Percentiles rank a stretch among this genome's conserved stretches.
Conservation (phyloP, 495 filamentous ascomycete species). For the Diplogelasinospora grovesii region DNA sequence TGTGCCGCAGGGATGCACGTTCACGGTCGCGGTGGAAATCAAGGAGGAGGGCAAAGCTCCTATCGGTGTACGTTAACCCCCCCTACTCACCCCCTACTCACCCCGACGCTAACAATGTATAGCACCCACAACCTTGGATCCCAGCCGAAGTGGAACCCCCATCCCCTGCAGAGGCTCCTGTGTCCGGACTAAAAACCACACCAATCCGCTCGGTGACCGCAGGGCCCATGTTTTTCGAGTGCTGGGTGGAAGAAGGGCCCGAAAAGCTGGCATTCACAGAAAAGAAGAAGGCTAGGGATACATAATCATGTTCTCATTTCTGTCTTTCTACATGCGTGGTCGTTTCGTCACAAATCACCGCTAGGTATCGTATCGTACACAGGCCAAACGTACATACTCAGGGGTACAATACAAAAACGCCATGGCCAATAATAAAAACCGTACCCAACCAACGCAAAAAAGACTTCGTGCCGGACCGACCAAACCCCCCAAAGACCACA, state of each 20-base stretch:
- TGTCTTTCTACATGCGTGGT: no score
- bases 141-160: conserved; percentile 48
- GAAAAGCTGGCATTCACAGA: no score
- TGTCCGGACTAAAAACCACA: conserved; percentile 42
- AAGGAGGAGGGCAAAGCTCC: conserved; percentile 66
- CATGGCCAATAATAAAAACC: no score
- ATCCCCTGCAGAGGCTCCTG: conserved; percentile 31
- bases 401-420: no score
- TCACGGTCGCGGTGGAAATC: conserved; percentile 81
- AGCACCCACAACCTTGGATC: conserved; percentile 63
- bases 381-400: no score
- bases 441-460: no score
- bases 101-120: background rate
- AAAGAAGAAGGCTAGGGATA: no score
- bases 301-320: no score
- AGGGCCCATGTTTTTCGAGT: conserved; percentile 60
- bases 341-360: no score
- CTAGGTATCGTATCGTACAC: no score
- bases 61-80: conserved; percentile 48
- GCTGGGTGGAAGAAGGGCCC: conserved; percentile 60
- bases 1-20: conserved; percentile 71
- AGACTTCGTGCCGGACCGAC: no score
- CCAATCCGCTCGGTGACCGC: conserved; percentile 56
- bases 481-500: background rate
- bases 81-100: background rate